Conservation (phyloP, 169 alveolate species). For the Neospora caninum region DNA sequence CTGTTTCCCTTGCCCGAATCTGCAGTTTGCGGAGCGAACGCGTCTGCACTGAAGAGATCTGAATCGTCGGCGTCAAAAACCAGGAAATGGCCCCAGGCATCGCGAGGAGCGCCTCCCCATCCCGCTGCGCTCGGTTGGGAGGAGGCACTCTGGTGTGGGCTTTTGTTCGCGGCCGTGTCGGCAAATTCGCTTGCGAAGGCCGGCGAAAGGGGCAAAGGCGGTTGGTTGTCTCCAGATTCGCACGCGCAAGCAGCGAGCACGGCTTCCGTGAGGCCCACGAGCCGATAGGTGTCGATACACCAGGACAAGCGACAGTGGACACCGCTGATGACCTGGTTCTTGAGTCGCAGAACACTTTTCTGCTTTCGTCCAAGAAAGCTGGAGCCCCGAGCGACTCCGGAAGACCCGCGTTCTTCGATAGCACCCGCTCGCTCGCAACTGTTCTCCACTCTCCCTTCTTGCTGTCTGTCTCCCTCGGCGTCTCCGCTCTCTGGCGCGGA, state of each 20-base stretch:
- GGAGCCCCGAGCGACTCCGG: neutral
- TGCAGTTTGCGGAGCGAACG: neutral
- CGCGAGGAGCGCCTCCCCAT: neutral
- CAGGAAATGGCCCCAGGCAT: neutral
- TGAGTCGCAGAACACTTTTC: neutral
- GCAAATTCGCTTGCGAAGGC: too few species aligned
- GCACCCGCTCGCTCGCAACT: too few species aligned
- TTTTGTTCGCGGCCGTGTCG: too few species aligned
- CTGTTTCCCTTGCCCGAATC: neutral
- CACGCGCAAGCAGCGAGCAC: neutral
- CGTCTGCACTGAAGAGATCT: neutral
- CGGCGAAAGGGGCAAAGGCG: too few species aligned
- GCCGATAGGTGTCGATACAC: neutral
- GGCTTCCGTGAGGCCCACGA: neutral
- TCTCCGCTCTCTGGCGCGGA: neutral
- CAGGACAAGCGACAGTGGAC: slow-evolving; percentile 3
- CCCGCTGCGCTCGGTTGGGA: neutral
- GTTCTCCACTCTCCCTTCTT: neutral
- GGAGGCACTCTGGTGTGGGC: too few species aligned
- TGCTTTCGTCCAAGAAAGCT: slow-evolving; percentile 12
- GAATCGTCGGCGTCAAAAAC: neutral
- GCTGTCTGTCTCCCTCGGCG: neutral
- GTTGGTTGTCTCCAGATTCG: neutral
- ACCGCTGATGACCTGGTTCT: slow-evolving; percentile 3
- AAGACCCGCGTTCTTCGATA: neutral